Base-by-base conservation (phyloP, 2,329 filamentous ascomycete species). In the Zopfia rhizophila region DNA sequence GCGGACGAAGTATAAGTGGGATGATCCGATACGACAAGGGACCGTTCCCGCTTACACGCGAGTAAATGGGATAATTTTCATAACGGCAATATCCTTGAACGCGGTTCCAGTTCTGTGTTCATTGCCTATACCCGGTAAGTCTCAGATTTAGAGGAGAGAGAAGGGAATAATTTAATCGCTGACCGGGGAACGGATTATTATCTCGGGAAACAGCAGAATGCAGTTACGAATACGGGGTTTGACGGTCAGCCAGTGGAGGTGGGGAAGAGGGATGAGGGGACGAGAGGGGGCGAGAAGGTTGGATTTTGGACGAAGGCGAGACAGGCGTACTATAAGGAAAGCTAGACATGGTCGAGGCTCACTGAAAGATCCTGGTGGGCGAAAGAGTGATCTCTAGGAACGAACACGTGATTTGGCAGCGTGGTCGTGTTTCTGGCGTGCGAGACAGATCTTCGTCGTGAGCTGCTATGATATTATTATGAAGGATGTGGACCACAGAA, bases 121-220 rank as follows among this genome's bases (percentile, higher is more conserved):
- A 1, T 56, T 76, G 16, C 74, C 72, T 51, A 75, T 75, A 72
- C 72, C 74, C 7, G 38, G 45, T 42, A 43, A 42, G 38, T 42
- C 11, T 16, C 17, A n/a, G n/a, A 12, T 25, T n/a, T n/a, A 14
- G 14, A 27, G 12, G 21, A 13, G 16, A 22, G 11, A 7, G 19
- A 16, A 25, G 8, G 12, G 11, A 3, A 25, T 28, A 19, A n/a
- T n/a, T n/a, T n/a, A n/a, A n/a, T n/a, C n/a, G n/a, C 40, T 44
- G 16, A 44, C 24, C 11, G 17, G 7, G 10, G 11, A 10, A 27
- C 23, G 31, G 65, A 76, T 60, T 77, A 52, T 25, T 61, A 61
- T 29, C 45, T 59, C 16, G 59, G 59, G 18, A 58, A 61, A 32
- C 58, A 63, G 38, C 56, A 61, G 38, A 63, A 61, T 27, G 58